A percentile compares a stretch with the other conserved stretches of the same genome.
Evolutionary conservation across 1,284 basidiomycete genomes (phyloP).

Genomic region (Cystobasidium sp.): DNA sequence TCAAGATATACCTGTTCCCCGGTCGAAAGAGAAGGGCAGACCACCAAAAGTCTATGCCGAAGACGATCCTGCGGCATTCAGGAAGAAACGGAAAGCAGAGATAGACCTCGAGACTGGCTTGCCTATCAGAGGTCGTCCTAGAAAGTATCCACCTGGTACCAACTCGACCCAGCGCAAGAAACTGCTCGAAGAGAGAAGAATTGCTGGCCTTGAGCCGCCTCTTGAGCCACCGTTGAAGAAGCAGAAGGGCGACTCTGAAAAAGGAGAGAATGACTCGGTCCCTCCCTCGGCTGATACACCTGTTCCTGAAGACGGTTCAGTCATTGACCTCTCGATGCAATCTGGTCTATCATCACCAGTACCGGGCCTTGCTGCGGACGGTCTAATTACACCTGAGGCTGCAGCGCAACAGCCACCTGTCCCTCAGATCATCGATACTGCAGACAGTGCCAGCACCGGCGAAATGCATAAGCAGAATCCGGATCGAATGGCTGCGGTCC

Average conservation of each 20-base stretch:
- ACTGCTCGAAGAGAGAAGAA: constrained; percentile 26
- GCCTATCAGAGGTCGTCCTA: constrained; percentile 17
- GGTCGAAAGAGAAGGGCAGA: not conserved
- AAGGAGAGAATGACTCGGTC: not conserved
- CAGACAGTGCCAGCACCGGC: too few relatives aligned
- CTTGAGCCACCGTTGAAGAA: not conserved
- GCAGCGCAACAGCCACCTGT: not conserved
- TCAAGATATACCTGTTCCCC: not conserved
- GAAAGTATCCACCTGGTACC: constrained; percentile 27
- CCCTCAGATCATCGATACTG: too few relatives aligned
- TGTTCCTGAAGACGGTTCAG: not conserved
- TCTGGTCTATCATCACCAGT: too few relatives aligned
- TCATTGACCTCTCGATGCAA: not conserved
- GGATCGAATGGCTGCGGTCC: too few relatives aligned
- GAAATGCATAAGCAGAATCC: too few relatives aligned
- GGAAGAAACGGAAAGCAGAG: not conserved
- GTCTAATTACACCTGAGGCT: not conserved
- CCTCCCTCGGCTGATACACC: not conserved
- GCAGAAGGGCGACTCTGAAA: not conserved
- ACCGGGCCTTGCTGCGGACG: not conserved
- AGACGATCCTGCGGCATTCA: not conserved
- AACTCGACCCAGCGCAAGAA: constrained; percentile 1
- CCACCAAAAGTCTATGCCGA: constrained; percentile 10
- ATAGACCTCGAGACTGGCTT: constrained; percentile 4
- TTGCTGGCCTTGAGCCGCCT: constrained; percentile 6